phyloP scores from a whole-genome alignment of 2,329 filamentous ascomycete genomes.

The Amesomyces nigricolor region DNA sequence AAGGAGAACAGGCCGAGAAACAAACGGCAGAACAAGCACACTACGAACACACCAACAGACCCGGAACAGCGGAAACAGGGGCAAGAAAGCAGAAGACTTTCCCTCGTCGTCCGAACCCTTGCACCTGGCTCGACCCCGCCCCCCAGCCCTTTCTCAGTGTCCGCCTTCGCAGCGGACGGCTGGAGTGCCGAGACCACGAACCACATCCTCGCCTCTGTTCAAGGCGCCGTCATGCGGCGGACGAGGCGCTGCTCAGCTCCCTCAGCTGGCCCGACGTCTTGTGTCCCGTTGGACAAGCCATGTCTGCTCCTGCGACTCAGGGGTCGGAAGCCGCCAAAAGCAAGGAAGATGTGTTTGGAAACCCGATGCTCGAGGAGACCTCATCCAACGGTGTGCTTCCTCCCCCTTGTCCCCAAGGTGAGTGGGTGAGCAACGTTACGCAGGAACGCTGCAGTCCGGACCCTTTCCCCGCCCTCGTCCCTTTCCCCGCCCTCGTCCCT shows the following conservation, averaged over 20 bases:
- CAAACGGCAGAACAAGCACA: background rate
- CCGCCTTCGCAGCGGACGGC: background rate
- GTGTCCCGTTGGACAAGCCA: background rate
- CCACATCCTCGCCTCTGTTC: background rate
- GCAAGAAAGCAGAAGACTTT: background rate
- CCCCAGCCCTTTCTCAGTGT: background rate
- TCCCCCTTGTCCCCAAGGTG: background rate
- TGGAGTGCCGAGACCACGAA: background rate
- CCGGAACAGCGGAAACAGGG: background rate
- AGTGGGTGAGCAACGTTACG: conserved; percentile 6
- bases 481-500: conserved; percentile 1
- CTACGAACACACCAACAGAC: background rate
- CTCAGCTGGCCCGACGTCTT: background rate
- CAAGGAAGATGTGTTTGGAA: too few relatives aligned
- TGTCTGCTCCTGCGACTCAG: background rate
- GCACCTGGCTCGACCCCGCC: background rate
- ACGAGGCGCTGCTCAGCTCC: background rate
- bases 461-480: background rate
- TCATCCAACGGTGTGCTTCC: too few relatives aligned
- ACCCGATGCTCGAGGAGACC: too few relatives aligned
- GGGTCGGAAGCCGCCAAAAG: background rate
- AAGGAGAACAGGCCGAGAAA: background rate
- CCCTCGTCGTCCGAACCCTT: background rate
- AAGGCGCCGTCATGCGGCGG: background rate
- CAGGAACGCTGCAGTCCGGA: background rate